phyloP scores from a whole-genome alignment of 1,139 yeast genomes.

The Taphrina betulina region DNA sequence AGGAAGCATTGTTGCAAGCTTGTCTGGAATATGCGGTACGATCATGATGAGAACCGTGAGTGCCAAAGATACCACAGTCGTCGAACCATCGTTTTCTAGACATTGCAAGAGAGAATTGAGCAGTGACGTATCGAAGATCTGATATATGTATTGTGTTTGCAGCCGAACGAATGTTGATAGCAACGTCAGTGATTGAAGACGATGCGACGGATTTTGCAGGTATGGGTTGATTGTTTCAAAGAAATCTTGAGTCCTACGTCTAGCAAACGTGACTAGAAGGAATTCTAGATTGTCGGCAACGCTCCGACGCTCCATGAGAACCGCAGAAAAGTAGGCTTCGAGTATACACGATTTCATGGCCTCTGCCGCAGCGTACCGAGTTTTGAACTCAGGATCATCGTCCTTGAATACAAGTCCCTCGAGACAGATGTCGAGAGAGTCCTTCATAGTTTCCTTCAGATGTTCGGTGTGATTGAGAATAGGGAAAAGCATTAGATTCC shows the following conservation, averaged over 20 bases:
- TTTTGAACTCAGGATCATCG: slow-evolving; percentile 39
- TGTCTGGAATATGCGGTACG: slow-evolving; percentile 54
- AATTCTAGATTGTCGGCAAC: slow-evolving; percentile 42
- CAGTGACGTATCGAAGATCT: slow-evolving; percentile 45
- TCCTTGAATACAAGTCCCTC: slow-evolving; percentile 40
- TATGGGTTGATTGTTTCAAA: slow-evolving; percentile 36
- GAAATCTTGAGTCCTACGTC: slow-evolving; percentile 37
- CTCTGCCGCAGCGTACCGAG: slow-evolving; percentile 36
- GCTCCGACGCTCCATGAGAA: slow-evolving; percentile 41
- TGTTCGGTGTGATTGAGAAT: slow-evolving; percentile 56
- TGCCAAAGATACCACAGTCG: slow-evolving; percentile 49
- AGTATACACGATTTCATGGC: slow-evolving; percentile 29
- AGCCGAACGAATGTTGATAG: slow-evolving; percentile 35
- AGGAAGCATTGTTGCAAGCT: slow-evolving; percentile 47
- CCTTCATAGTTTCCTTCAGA: slow-evolving; percentile 50
- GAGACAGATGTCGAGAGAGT: slow-evolving; percentile 47
- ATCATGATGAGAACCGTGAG: slow-evolving; percentile 54
- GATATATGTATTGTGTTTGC: slow-evolving; percentile 45
- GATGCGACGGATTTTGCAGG: slow-evolving; percentile 35
- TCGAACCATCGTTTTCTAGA: slow-evolving; percentile 51
- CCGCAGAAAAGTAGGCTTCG: slow-evolving; percentile 24
- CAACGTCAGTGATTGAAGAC: slow-evolving; percentile 38
- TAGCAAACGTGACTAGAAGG: slow-evolving; percentile 36
- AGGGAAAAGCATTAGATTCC: slow-evolving; percentile 53
- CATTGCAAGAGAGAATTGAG: slow-evolving; percentile 50